Evolutionary conservation across 1,284 basidiomycete species (phyloP), one percentile per base, ranked within the genome.

Genomic region (Fomitiporia mediterranea): DNA sequence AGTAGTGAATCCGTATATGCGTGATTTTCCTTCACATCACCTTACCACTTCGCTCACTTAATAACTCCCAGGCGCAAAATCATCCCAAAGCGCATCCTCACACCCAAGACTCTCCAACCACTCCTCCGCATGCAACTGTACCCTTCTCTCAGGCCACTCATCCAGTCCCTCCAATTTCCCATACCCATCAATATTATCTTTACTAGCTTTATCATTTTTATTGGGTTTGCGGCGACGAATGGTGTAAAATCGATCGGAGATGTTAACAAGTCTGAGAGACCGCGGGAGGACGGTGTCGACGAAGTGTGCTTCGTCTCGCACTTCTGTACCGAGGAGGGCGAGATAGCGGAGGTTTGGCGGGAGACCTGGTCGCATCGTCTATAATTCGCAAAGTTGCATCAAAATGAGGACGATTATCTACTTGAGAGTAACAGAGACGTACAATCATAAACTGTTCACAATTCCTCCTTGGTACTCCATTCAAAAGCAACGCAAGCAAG

Each of bases 81-180:
- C 57, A 38, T 59, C 54, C 58, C 58, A 59, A 4, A 56, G 28
- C 19, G 54, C 58, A 30, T 59, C 79, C 51, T 77, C 74, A 55
- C 82, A 82, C 0, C 76, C 80, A 13, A 77, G 66, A 72, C 80
- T 82, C 64, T 84, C 82, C 25, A 86, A 68, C 83, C 82, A 84
- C 62, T 85, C 82, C 7, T 67, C 69, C 3, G 72, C 71, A 60
- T 82, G 78, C 62, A 79, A 81, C 58, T 72, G 67, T 28, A 73
- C 75, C 25, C 81, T 68, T 50, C 77, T 66, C 57, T 73, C 74
- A 2, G 83, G 77, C 81, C 84, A 86, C 56, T 74, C 75, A 51
- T 81, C 81, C 28, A 79, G 60, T 59, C 78, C 50, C 3, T 53
- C 52, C 8, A 71, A 48, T 4, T 65, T 42, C 32, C 67, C 68